These are phyloP conservation scores for Fusarium sambucinum DNA, from an alignment of 2,329 filamentous ascomycete species.

Conservation along the genomic window DNA sequence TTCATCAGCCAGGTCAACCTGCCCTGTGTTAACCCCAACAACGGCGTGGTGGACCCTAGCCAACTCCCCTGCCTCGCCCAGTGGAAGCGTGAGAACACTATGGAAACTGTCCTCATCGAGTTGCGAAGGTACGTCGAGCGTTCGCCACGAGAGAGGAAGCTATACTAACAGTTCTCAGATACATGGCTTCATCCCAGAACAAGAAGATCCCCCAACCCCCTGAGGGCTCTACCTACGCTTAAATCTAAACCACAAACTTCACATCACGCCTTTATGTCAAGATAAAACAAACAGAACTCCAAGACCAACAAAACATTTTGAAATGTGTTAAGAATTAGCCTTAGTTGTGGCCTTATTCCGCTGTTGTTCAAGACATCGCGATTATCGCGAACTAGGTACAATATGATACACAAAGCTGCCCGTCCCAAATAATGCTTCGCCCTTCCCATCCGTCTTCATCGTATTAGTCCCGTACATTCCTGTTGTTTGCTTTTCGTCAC, in stretches of 20 bases:
- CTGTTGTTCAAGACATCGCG: constrained; percentile 31
- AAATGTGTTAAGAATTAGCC: constrained; percentile 32
- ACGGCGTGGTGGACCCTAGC: constrained; percentile 85
- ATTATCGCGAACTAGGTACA: constrained; percentile 45
- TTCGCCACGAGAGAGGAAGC: not conserved
- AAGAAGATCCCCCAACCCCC: constrained; percentile 96
- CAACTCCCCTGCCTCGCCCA: constrained; percentile 87
- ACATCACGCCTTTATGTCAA: constrained; percentile 24
- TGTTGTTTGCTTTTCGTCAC: constrained; percentile 40
- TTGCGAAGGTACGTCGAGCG: constrained; percentile 73
- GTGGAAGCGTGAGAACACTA: constrained; percentile 94
- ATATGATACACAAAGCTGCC: constrained; percentile 46
- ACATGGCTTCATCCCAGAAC: constrained; percentile 90
- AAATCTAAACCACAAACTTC: constrained; percentile 16
- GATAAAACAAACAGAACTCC: constrained; percentile 18
- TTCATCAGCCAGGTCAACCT: constrained; percentile 96
- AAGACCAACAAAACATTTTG: constrained; percentile 21
- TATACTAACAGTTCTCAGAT: constrained; percentile 64
- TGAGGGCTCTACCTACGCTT: constrained; percentile 75
- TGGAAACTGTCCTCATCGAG: constrained; percentile 93
- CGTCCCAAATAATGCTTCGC: constrained; percentile 16
- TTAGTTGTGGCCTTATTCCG: constrained; percentile 30
- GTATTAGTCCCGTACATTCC: constrained; percentile 36
- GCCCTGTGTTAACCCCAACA: constrained; percentile 87
- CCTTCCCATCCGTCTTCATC: constrained; percentile 30